Evolutionary conservation across 345 rosid species (phyloP).

Genomic region (Citrus sinensis): DNA sequence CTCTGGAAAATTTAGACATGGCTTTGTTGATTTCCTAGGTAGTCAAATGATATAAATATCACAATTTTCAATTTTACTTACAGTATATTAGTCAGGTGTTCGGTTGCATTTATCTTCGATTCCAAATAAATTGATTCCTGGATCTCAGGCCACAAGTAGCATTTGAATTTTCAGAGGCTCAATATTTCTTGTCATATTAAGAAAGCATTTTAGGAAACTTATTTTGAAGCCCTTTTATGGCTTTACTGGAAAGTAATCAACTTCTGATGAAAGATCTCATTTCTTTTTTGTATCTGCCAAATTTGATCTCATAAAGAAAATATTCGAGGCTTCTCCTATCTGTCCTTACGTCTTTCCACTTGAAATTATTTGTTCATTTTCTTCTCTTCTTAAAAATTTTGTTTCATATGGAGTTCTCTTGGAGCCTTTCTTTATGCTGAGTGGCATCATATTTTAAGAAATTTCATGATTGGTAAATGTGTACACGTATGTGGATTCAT

Average conservation of each 20-base stretch:
- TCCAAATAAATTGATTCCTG: background rate
- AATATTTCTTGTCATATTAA: background rate
- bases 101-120: background rate
- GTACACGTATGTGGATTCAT: background rate
- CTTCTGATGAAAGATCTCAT: background rate
- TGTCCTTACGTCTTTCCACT: background rate
- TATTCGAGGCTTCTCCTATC: background rate
- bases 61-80: too few relatives aligned
- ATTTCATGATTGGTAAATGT: background rate
- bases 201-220: background rate
- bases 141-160: background rate
- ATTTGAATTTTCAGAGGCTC: background rate
- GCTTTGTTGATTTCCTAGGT: background rate
- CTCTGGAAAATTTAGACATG: background rate
- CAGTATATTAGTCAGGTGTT: background rate
- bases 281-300: background rate
- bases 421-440: background rate
- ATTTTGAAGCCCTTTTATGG: background rate
- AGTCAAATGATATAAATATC: background rate
- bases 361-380: background rate
- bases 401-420: background rate
- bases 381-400: background rate
- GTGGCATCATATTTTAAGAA: background rate
- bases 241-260: background rate
- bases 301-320: background rate